Conservation (phyloP, 1,139 yeast genomes). For the Saccharomyces hybrid region DNA sequence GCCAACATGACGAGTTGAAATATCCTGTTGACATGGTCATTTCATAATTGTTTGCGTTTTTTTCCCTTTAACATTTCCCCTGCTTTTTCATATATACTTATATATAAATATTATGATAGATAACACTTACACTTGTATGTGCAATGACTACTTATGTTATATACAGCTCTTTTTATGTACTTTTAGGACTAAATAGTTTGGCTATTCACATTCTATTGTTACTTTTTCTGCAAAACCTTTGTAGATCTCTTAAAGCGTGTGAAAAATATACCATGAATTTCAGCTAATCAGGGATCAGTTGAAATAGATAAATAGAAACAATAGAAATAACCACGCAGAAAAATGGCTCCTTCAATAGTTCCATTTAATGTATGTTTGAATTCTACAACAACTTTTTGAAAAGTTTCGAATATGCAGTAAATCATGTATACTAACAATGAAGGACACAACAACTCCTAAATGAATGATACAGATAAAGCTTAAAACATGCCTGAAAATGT, state of each 20-base stretch:
- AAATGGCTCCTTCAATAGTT: neutral
- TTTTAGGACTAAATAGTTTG: neutral
- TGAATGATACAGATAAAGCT: slow-evolving; percentile 35
- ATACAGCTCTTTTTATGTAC: neutral
- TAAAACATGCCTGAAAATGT: slow-evolving; percentile 70
- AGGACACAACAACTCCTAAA: neutral
- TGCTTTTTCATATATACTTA: neutral
- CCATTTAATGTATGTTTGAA: neutral
- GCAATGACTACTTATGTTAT: neutral
- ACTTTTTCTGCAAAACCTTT: neutral
- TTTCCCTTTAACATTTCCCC: neutral
- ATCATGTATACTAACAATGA: neutral
- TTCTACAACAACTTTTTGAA: neutral
- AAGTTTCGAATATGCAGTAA: neutral
- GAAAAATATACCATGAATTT: neutral
- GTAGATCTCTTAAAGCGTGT: neutral
- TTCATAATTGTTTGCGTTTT: neutral
- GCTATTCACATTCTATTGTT: neutral
- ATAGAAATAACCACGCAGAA: too few species aligned
- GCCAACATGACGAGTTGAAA: slow-evolving; percentile 38
- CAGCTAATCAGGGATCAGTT: neutral
- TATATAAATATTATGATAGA: too few species aligned
- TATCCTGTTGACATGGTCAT: slow-evolving; percentile 31
- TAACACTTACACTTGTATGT: neutral
- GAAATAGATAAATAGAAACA: neutral